phyloP scores from a whole-genome alignment of 164 flowering plant genomes.

The Tetracentron sinense region DNA sequence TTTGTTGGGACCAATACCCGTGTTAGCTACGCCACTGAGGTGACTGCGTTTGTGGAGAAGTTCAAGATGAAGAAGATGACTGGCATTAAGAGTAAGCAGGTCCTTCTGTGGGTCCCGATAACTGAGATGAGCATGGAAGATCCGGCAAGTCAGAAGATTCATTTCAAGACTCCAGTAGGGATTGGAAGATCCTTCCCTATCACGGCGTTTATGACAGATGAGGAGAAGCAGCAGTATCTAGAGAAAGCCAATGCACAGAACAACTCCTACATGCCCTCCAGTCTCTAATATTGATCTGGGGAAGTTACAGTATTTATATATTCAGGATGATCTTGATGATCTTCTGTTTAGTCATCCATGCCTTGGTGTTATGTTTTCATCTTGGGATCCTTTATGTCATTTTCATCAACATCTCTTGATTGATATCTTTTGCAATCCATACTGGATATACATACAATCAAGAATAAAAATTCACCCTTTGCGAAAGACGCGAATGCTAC shows the following conservation, averaged over 20 bases:
- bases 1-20: constrained; percentile 49
- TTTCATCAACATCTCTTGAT: too few relatives aligned
- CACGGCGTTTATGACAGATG: constrained; percentile 47
- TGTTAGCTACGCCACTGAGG: constrained; percentile 69
- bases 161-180: constrained; percentile 58
- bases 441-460: too few relatives aligned
- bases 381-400: too few relatives aligned
- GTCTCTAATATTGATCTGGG: too few relatives aligned
- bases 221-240: constrained; percentile 39
- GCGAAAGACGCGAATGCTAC: too few relatives aligned
- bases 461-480: too few relatives aligned
- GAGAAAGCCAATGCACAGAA: constrained; percentile 10
- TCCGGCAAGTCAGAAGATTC: constrained; percentile 33
- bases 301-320: too few relatives aligned
- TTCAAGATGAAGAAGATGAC: constrained; percentile 73
- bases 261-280: not conserved
- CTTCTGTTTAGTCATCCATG: too few relatives aligned
- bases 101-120: constrained; percentile 79
- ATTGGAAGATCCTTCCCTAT: constrained; percentile 48
- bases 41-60: constrained; percentile 77
- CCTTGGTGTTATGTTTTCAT: too few relatives aligned
- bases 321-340: too few relatives aligned
- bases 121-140: constrained; percentile 77
- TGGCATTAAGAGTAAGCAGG: constrained; percentile 73
- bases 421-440: too few relatives aligned